Conservation (phyloP, 257 asterid genomes). For the Solanum clarkiae region DNA sequence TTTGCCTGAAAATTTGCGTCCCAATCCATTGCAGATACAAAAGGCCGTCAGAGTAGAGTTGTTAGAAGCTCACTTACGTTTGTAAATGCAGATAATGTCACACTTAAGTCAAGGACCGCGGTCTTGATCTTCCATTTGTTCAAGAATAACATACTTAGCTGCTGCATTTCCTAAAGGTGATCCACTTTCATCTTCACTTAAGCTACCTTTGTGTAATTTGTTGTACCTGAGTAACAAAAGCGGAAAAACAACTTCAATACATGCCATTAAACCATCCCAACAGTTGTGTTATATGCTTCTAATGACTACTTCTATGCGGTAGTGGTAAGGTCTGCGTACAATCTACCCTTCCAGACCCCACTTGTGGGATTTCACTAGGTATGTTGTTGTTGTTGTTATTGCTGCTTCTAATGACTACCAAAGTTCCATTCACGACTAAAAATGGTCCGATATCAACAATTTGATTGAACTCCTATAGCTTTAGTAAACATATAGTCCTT, state of each 20-base stretch:
- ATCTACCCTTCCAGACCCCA: too few relatives aligned
- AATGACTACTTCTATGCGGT: too few relatives aligned
- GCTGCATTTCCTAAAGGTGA: slow-evolving; percentile 15
- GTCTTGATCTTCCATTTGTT: slow-evolving; percentile 68
- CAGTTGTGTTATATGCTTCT: not conserved
- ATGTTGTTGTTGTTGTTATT: too few relatives aligned
- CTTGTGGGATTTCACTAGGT: too few relatives aligned
- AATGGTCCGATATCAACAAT: not conserved
- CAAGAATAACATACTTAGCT: slow-evolving; percentile 70
- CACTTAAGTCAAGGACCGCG: slow-evolving; percentile 18
- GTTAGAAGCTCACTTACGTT: not conserved
- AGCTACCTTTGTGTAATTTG: slow-evolving; percentile 54
- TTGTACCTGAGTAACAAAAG: slow-evolving; percentile 30
- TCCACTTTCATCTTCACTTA: slow-evolving; percentile 14
- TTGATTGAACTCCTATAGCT: not conserved
- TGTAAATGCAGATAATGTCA: not conserved
- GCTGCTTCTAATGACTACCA: not conserved
- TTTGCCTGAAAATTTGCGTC: not conserved
- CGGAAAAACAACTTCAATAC: not conserved
- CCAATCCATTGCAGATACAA: not conserved
- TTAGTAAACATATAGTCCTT: not conserved
- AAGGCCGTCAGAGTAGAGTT: not conserved
- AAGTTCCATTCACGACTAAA: not conserved
- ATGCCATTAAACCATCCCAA: not conserved
- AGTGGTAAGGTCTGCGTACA: too few relatives aligned